Evolutionary conservation across 495 filamentous ascomycete species (phyloP), one percentile per base, ranked within the genome.

Genomic region (Penicillium cinerascens): DNA sequence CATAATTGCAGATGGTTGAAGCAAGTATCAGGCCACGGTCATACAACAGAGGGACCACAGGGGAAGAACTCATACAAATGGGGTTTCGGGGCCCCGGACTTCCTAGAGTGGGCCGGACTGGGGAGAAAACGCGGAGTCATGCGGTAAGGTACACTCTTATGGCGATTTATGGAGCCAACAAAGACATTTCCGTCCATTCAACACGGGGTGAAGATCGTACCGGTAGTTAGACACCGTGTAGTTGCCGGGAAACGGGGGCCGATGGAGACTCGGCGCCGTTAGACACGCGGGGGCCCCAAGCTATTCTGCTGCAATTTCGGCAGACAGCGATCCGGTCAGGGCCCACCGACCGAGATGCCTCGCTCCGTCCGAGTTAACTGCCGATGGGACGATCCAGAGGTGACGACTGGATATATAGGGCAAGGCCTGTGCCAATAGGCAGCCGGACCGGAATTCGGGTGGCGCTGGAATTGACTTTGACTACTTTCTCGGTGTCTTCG

Each of bases 361-460:
- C 54, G 47, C 54, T 46, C 33, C 36, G 11, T 47, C 22, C n/a
- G 6, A 27, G 11, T 15, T 22, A 58, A 58, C 50, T 58, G 55
- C 55, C 55, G 55, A 58, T 40, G 36, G n/a, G 18, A 25, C 22
- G 25, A 40, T 48, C 35, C 55, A 44, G 55, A 29, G 45, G 15
- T 44, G 20, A 8, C 22, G 29, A 47, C 43, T 47, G 47, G 21
- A 33, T 17, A n/a, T 25, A 33, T 56, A 38, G 42, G 47, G 6
- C 18, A 37, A 21, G 38, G 35, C 43, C 22, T 33, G 21, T 22
- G 22, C 35, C 26, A 49, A 9, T 41, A 9, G 49, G 45, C 42
- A 23, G 56, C 56, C 56, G 42, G 54, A 50, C 48, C 44, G 51
- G 51, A 8, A 47, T 33, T 44, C 52, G 52, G 45, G 45, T 49